Evolutionary conservation across 2,329 filamentous ascomycete species (phyloP), one percentile per base, ranked within the genome.

Genomic region (Aspergillus brasiliensis): DNA sequence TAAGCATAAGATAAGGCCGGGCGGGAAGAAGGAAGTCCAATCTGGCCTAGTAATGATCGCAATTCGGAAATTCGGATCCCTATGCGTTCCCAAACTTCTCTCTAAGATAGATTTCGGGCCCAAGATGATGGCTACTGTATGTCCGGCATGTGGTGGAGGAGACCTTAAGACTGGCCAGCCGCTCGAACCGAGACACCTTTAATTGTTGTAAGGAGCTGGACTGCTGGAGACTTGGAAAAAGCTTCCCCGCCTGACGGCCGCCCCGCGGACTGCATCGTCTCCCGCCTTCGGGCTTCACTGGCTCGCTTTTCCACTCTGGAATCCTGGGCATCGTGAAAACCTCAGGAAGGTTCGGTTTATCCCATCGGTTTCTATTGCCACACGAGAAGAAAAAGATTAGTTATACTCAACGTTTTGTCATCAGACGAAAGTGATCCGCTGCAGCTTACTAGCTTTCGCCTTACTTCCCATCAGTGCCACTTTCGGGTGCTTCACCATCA

Each of bases 221-320:
- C 6, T 13, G 31, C 13, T 17, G 10, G 49, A 37, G 51, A 38
- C n/a, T 27, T 52, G 34, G 51, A 34, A 34, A 34, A 21, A 52
- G 34, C 17, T 52, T 52, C 51, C 51, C 51, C 51, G 51, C 51
- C 51, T 52, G 34, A 52, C 51, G 51, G 51, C 51, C 49, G 49
- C 49, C 51, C 51, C 51, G 51, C 51, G 51, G 51, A 52, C 34
- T 38, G 38, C 19, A 38, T 25, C 31, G 17, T 17, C 10, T 52
- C 51, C 51, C 34, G 19, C 51, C 46, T 31, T 28, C 46, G 23
- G 23, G 25, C 25, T 28, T 49, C 27, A 49, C 27, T n/a, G 46
- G 27, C 15, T 31, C 8, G 31, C 19, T 40, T 21, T 21, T 25
- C 25, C 13, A 25, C 11, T 13, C 31, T 23, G 49, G 11, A 51